Evolutionary conservation across 257 asterid genomes (phyloP), one percentile per base, ranked within the genome.

Genomic region (Solanum appendiculatum): DNA sequence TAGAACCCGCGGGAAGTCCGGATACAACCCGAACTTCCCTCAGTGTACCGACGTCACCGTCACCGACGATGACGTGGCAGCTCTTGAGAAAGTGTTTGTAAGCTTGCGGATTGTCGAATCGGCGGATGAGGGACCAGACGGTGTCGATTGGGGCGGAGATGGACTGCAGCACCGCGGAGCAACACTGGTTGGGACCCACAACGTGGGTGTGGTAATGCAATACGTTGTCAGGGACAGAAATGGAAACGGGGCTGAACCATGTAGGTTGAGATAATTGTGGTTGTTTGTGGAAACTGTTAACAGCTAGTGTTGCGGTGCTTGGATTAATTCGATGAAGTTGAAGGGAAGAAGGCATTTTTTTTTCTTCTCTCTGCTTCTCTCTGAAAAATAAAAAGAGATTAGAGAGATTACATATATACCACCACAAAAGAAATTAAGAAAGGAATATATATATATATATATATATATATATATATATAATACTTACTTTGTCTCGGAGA

Each of bases 41-140:
- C 68, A 94, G 93, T 0, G 93, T 89, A 15, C 98, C 98, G 33
- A 95, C 97, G 81, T 88, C 88, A 37, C 98, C 96, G 68, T 91
- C 96, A 11, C 97, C 98, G 73, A 75, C 74, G 83, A 94, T 90
- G 85, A 94, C 94, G 87, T 90, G 86, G 90, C 98, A 96, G 88
- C 98, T 93, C 92, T 92, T 94, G 7, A 96, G 86, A 87, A 96
- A 96, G 73, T 90, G 93, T 87, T 96, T 96, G 92, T 96, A 96
- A 18, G 91, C 94, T 86, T 94, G 98, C 40, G 98, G 98, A 85
- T 91, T 89, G 90, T 94, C 98, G 91, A 96, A 96, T n/a, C 95
- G 93, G 16, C 98, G 97, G 5, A 96, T 93, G 33, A 96, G 89
- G 18, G 98, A 90, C 98, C 98, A 96, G 4, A 96, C 98, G 33